Conservation (phyloP, 306 rosid species). For the Purshia tridentata region DNA sequence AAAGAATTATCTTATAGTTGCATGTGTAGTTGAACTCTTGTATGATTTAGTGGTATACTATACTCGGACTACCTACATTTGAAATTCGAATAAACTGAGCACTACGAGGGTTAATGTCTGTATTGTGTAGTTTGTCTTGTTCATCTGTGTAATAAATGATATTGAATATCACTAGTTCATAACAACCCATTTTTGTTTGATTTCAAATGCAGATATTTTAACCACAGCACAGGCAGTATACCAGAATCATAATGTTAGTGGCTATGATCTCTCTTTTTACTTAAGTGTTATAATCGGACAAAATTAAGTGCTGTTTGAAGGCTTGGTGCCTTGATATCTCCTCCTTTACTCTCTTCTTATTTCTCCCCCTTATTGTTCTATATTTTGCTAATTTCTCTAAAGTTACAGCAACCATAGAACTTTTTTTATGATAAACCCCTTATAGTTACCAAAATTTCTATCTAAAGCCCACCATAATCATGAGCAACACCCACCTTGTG, state of each 20-base stretch:
- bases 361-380: no score
- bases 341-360: no score
- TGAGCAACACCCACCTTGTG: no score
- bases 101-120: background rate
- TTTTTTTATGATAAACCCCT: no score
- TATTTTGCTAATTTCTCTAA: no score
- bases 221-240: slow-evolving; percentile 71
- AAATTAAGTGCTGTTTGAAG: no score
- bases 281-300: no score
- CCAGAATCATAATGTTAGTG: slow-evolving; percentile 77
- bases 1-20: background rate
- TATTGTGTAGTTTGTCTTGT: background rate
- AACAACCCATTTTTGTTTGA: slow-evolving; percentile 24
- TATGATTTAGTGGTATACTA: background rate
- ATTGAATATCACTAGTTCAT: slow-evolving; percentile 3
- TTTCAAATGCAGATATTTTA: slow-evolving; percentile 70
- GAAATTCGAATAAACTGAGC: background rate
- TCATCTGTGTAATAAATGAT: background rate
- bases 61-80: no score
- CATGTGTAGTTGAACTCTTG: background rate
- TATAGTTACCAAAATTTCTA: no score
- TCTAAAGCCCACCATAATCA: no score
- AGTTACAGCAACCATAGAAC: no score
- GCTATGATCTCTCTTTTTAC: slow-evolving; percentile 8
- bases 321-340: no score